Evolutionary conservation across 805 yeast genomes (phyloP), one percentile per base, ranked within the genome.

Genomic region (Nakazawaea wyomingensis): DNA sequence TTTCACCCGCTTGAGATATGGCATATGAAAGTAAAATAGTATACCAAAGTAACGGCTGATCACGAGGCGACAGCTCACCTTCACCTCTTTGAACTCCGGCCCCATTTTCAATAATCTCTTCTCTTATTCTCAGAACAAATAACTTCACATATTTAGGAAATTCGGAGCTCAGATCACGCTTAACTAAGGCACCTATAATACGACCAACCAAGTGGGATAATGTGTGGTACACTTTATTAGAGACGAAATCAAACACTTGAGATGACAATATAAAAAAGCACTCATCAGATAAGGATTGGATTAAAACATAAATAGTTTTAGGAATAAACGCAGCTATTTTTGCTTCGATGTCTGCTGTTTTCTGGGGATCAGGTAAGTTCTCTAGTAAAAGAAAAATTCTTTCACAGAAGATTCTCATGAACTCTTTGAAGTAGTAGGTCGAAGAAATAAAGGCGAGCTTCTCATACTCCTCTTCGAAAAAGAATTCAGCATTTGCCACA

Each of bases 1-100:
- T 56, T 0, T 59, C 62, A n/a, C 80, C 80, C 1, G 91, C 82
- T 44, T 83, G 83, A 19, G 88, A 78, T 31, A 85, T 59, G 20
- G 81, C 68, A 56, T 87, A 90, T 54, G 82, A 79, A 34, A 90
- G 60, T 2, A 88, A 74, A 3, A 81, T 72, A 26, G 86, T 57
- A 54, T 82, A 76, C 78, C 96, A 78, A 24, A 78, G 78, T 7
- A 93, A 62, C 16, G 81, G 75, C 24, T 82, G 82, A 60, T 93
- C 98, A 33, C 89, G 72, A n/a, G 85, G 85, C 21, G 80, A 69
- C 20, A 84, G 69, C 24, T 84, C 90, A 5, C 73, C 66, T 0
- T 82, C 77, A 4, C 69, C 72, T 57, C 96, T 73, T 0, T 80
- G 66, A 1, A 74, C 62, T 3, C 97, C 98, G 0, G 97, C 97